Base-by-base conservation (phyloP, 2,329 filamentous ascomycete species). In the Fusarium palustre region DNA sequence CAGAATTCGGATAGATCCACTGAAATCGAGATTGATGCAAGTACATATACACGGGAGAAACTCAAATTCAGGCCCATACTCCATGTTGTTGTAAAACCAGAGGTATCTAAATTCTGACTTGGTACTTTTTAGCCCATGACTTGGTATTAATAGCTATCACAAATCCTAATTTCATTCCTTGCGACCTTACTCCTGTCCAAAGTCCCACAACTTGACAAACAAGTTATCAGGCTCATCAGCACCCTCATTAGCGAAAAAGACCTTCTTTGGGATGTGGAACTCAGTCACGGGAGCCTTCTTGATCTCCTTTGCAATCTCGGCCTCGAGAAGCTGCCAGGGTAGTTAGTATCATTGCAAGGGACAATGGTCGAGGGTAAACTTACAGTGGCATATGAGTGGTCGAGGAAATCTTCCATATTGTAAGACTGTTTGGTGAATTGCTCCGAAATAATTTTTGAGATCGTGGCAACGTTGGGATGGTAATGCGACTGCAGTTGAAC, bases 381-480 rank as follows among this genome's bases (percentile, higher is more conserved):
- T 86, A 91, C 90, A 76, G 89, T 92, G 74, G 85, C 88, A 80
- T 98, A 99, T 0, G 93, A 95, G 78, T 98, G 94, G 76, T 99
- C 96, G 48, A 98, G 82, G 80, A 99, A 99, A 77, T 99, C 96
- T 77, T 99, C 96, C n/a, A 97, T 82, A 73, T 94, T 96, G 80
- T 98, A 99, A 4, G 91, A 87, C 71, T 94, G 90, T 82, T 99
- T 99, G 4, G 96, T 99, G 79, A 98, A 99, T 78, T 98, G 96
- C 81, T 98, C 94, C 4, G 92, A 92, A 59, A 99, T 89, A 68
- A 99, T 97, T 80, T 94, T 96, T 45, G 94, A 91, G 71, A 99
- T 89, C 4, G 94, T 96, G 1, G 95, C 94, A 25, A 99, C 93
- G 73, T 98, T 99, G 16, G 97, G 96, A 77, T 99, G 96, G 79